Conservation (phyloP, 345 rosid genomes). For the Geranium brycei region DNA sequence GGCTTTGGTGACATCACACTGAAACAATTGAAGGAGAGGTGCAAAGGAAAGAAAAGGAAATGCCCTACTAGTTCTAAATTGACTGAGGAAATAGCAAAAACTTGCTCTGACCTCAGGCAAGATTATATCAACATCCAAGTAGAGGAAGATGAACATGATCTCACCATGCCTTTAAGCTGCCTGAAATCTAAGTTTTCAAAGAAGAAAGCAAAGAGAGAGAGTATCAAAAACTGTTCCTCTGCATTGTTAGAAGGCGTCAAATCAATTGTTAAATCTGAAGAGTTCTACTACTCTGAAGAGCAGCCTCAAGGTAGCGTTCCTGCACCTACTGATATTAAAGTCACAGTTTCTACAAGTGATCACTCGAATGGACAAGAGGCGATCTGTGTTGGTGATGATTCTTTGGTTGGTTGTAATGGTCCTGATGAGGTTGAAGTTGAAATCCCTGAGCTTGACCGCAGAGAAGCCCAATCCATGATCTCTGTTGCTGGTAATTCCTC, state of each 20-base stretch:
- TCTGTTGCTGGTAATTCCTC: no score
- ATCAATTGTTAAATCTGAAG: constrained; percentile 12
- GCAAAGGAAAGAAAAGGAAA: constrained; percentile 51
- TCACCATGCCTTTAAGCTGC: constrained; percentile 36
- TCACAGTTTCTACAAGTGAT: no score
- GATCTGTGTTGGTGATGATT: no score
- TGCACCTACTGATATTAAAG: not conserved
- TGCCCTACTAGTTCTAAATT: constrained; percentile 4
- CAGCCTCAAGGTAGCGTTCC: constrained; percentile 2
- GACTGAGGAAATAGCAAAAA: constrained; percentile 6
- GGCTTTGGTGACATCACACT: constrained; percentile 31
- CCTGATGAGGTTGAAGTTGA: no score
- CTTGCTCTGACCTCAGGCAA: constrained; percentile 13
- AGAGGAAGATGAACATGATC: constrained; percentile 31
- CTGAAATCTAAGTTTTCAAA: constrained; percentile 37
- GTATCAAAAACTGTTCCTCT: constrained; percentile 11
- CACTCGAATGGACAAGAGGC: no score
- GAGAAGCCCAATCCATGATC: no score
- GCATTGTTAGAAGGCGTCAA: constrained; percentile 12
- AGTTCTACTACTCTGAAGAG: constrained; percentile 3
- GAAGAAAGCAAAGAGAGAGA: constrained; percentile 25
- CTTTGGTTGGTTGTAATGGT: no score
- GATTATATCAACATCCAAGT: constrained; percentile 10
- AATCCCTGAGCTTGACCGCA: no score
- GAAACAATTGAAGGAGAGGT: constrained; percentile 34